Evolutionary conservation across 2,329 filamentous ascomycete species (phyloP).

Genomic region (Sporothrix euskadiensis): DNA sequence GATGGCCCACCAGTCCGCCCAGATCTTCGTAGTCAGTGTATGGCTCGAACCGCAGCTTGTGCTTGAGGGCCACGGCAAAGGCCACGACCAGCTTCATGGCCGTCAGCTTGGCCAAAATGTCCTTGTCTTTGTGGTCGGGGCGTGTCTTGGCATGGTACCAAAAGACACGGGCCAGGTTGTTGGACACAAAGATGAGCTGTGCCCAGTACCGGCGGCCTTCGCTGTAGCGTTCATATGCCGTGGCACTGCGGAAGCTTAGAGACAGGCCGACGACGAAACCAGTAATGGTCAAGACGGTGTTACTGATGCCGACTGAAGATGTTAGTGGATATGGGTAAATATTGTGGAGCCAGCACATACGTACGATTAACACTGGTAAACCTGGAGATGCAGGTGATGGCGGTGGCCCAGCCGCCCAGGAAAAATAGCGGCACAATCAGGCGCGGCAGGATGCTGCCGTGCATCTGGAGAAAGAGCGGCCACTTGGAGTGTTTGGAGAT

Average conservation of each 20-base stretch:
- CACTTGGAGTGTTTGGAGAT: slow-evolving; percentile 74
- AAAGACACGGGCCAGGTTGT: slow-evolving; percentile 72
- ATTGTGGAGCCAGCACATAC: background rate
- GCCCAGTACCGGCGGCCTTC: slow-evolving; percentile 60
- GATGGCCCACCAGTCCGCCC: slow-evolving; percentile 58
- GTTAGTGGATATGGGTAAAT: background rate
- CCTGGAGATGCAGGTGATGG: slow-evolving; percentile 52
- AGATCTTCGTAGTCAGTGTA: slow-evolving; percentile 69
- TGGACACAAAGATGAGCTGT: slow-evolving; percentile 59
- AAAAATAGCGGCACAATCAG: slow-evolving; percentile 69
- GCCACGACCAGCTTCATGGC: slow-evolving; percentile 69
- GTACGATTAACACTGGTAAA: slow-evolving; percentile 37
- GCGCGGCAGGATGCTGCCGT: slow-evolving; percentile 70
- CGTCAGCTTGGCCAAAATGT: slow-evolving; percentile 66
- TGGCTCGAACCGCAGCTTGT: slow-evolving; percentile 72
- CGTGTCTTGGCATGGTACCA: slow-evolving; percentile 75
- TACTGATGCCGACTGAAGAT: slow-evolving; percentile 57
- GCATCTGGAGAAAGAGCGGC: slow-evolving; percentile 73
- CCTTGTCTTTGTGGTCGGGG: slow-evolving; percentile 57
- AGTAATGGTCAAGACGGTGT: slow-evolving; percentile 71
- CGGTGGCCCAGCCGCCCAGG: slow-evolving; percentile 65
- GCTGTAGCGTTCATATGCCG: slow-evolving; percentile 68
- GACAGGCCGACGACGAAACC: slow-evolving; percentile 81
- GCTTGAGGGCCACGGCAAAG: slow-evolving; percentile 69
- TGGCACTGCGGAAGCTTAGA: slow-evolving; percentile 74